A percentile compares a stretch with the other conserved stretches of the same genome.
Evolutionary conservation across 345 rosid genomes (phyloP).

Genomic region (Rhizophora mangle): DNA sequence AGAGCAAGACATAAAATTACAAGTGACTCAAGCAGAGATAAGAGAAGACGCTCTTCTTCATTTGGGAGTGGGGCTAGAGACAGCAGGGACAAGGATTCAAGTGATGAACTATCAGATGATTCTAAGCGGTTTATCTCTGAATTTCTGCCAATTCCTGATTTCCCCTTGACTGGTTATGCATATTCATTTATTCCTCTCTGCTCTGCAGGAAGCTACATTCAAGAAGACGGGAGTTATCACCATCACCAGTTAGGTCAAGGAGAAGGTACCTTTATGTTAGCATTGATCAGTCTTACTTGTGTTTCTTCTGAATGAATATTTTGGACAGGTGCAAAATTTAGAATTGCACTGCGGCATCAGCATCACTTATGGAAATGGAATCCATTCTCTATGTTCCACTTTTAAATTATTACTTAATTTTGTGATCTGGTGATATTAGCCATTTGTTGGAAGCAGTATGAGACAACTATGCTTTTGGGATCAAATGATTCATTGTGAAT

Average conservation of each 20-base stretch:
- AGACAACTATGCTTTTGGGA: too few relatives aligned
- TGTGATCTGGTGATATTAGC: background rate
- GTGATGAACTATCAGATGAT: conserved; percentile 67
- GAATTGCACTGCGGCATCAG: background rate
- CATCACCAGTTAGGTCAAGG: conserved; percentile 78
- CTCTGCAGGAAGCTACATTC: conserved; percentile 58
- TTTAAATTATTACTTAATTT: background rate
- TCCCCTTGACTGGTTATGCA: background rate
- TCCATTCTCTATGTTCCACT: background rate
- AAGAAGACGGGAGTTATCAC: conserved; percentile 55
- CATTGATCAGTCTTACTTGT: conserved; percentile 6
- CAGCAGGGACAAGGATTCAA: conserved; percentile 54
- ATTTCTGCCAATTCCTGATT: conserved; percentile 20
- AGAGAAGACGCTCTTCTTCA: conserved; percentile 67
- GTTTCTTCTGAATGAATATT: conserved; percentile 2
- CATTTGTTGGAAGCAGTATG: background rate
- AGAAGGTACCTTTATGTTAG: conserved; percentile 60
- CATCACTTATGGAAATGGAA: conserved; percentile 7
- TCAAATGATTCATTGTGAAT: too few relatives aligned
- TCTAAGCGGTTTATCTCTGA: conserved; percentile 54
- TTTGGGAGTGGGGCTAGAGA: conserved; percentile 47
- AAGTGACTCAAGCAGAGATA: conserved; percentile 58
- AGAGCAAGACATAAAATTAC: conserved; percentile 40
- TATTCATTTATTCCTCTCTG: conserved; percentile 24
- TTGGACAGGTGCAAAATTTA: background rate